phyloP scores from a whole-genome alignment of 352 stramenopile genomes.

The Peronospora farinosa region DNA sequence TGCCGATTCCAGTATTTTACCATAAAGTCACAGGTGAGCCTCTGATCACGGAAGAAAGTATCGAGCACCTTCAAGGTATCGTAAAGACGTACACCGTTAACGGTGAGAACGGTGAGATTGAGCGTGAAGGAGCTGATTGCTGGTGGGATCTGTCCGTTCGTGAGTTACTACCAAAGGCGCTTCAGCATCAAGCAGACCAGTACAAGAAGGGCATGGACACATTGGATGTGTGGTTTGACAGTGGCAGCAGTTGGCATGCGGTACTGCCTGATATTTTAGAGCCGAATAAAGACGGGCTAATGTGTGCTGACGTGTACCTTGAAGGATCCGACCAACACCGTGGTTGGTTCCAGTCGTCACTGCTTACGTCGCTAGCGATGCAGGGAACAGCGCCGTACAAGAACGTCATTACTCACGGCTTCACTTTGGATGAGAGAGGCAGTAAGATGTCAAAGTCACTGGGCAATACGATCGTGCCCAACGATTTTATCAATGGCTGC shows the following conservation, averaged over 20 bases:
- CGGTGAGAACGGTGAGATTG: constrained; percentile 21
- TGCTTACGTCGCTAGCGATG: constrained; percentile 90
- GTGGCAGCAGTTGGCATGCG: constrained; percentile 73
- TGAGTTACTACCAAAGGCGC: constrained; percentile 54
- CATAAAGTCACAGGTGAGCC: constrained; percentile 85
- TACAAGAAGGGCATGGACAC: constrained; percentile 96
- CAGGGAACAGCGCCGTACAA: constrained; percentile 90
- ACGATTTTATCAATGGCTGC: constrained; percentile 92
- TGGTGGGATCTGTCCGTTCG: constrained; percentile 91
- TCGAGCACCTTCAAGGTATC: constrained; percentile 75
- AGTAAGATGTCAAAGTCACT: constrained; percentile 99
- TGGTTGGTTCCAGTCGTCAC: constrained; percentile 98
- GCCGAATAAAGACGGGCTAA: constrained; percentile 47
- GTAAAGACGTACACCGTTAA: constrained; percentile 39
- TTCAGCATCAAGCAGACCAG: constrained; percentile 74
- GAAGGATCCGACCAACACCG: constrained; percentile 96
- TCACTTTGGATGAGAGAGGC: constrained; percentile 97
- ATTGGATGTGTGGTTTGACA: constrained; percentile 99
- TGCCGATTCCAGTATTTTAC: constrained; percentile 98
- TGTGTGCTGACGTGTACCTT: constrained; percentile 94
- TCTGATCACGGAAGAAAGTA: constrained; percentile 88
- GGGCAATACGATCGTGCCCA: constrained; percentile 93
- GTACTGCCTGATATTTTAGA: constrained; percentile 35
- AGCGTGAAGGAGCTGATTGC: constrained; percentile 90
- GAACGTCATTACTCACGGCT: constrained; percentile 97